These are phyloP conservation scores for Candida orba DNA, from an alignment of 805 yeast genomes.

Conservation along the genomic window DNA sequence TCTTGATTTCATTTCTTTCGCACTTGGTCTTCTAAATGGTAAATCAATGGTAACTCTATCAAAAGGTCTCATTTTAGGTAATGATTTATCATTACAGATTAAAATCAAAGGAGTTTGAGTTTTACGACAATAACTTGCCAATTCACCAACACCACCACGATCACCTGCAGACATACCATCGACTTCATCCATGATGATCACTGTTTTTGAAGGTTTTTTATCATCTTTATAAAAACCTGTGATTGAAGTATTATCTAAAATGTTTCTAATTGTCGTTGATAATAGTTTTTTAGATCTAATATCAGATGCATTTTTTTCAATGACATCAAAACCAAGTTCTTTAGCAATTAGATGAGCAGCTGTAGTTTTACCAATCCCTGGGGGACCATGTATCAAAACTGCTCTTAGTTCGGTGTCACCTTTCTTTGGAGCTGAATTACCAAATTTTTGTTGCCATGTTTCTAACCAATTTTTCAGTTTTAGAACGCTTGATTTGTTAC, in stretches of 20 bases:
- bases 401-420: conserved; percentile 75
- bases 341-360: conserved; percentile 59
- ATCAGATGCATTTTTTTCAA: conserved; percentile 83
- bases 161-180: conserved; percentile 99
- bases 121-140: conserved; percentile 77
- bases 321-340: conserved; percentile 60
- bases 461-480: conserved; percentile 67
- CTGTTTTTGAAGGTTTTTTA: conserved; percentile 51
- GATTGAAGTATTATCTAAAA: conserved; percentile 76
- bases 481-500: conserved; percentile 71
- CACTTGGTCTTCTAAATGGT: conserved; percentile 85
- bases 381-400: conserved; percentile 69
- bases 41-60: conserved; percentile 75
- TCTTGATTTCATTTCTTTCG: conserved; percentile 72
- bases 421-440: conserved; percentile 48
- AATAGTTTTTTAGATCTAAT: conserved; percentile 79
- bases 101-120: conserved; percentile 87
- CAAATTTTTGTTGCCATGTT: conserved; percentile 59
- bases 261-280: conserved; percentile 59
- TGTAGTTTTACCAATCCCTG: conserved; percentile 11
- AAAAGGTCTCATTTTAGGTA: conserved; percentile 95
- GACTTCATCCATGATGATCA: conserved; percentile 95
- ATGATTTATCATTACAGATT: conserved; percentile 86
- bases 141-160: conserved; percentile 95
- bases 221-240: conserved; percentile 50